A percentile compares a stretch with the other conserved stretches of the same genome.
These are phyloP conservation scores for Exobasidium rhododendri DNA, from an alignment of 1,284 basidiomycete genomes.

Conservation along the genomic window DNA sequence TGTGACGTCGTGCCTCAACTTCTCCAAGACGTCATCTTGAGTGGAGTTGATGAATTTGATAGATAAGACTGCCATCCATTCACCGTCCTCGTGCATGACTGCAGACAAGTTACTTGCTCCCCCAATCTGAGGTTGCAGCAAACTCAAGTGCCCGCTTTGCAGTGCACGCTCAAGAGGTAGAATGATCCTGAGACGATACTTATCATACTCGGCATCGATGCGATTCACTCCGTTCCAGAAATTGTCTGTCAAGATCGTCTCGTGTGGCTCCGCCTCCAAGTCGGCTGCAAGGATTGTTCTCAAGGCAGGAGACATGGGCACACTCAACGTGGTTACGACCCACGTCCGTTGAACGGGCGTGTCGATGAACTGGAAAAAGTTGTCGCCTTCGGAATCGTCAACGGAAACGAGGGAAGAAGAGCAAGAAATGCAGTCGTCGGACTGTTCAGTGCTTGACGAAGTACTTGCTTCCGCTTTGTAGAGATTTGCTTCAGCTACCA, in stretches of 20 bases:
- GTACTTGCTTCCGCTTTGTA: background rate
- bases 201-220: background rate
- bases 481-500: background rate
- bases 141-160: background rate
- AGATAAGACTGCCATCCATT: background rate
- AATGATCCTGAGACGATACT: background rate
- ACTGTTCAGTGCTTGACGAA: background rate
- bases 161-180: background rate
- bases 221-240: background rate
- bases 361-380: background rate
- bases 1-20: background rate
- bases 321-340: background rate
- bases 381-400: background rate
- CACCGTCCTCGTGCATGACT: background rate
- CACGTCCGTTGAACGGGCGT: background rate
- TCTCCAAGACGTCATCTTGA: background rate
- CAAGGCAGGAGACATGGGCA: background rate
- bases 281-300: background rate
- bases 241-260: background rate
- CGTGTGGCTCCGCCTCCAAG: background rate
- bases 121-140: background rate
- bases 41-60: background rate
- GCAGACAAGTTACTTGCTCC: background rate
- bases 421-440: background rate
- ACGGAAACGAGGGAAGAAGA: background rate